A percentile compares a stretch with the other conserved stretches of the same genome.
Evolutionary conservation across 169 alveolate genomes (phyloP).

Genomic region (Babesia microti): DNA sequence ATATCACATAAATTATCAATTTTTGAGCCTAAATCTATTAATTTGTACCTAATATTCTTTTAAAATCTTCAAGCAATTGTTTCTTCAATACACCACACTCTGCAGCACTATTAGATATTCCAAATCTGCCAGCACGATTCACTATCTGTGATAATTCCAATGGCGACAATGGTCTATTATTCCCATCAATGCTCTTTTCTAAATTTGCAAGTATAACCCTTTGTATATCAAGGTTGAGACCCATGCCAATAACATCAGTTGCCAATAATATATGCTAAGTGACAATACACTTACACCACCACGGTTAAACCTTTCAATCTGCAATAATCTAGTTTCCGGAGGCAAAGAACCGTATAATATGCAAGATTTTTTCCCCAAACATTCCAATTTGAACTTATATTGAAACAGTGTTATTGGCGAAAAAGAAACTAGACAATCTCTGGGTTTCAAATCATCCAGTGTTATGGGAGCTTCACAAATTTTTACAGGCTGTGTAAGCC

Average conservation of each 20-base stretch:
- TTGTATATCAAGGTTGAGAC: constrained; percentile 73
- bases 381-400: constrained; percentile 40
- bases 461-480: constrained; percentile 40
- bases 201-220: constrained; percentile 72
- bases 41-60: constrained; percentile 5
- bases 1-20: no score
- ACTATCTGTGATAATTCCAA: constrained; percentile 77
- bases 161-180: constrained; percentile 43
- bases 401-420: constrained; percentile 59
- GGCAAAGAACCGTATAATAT: constrained; percentile 77
- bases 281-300: constrained; percentile 4
- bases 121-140: constrained; percentile 85
- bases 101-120: constrained; percentile 19
- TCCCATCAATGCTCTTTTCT: constrained; percentile 58
- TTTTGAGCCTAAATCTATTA: no score
- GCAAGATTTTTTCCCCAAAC: constrained; percentile 48
- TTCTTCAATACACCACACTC: constrained; percentile 13
- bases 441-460: constrained; percentile 62
- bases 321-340: constrained; percentile 69
- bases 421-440: constrained; percentile 81
- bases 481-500: constrained; percentile 35
- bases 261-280: constrained; percentile 67
- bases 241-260: constrained; percentile 90
- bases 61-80: constrained; percentile 9
- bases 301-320: constrained; percentile 43